These are phyloP conservation scores for Wallacemonas sp. DNA, from an alignment of 208 protist genomes.

Conservation along the genomic window DNA sequence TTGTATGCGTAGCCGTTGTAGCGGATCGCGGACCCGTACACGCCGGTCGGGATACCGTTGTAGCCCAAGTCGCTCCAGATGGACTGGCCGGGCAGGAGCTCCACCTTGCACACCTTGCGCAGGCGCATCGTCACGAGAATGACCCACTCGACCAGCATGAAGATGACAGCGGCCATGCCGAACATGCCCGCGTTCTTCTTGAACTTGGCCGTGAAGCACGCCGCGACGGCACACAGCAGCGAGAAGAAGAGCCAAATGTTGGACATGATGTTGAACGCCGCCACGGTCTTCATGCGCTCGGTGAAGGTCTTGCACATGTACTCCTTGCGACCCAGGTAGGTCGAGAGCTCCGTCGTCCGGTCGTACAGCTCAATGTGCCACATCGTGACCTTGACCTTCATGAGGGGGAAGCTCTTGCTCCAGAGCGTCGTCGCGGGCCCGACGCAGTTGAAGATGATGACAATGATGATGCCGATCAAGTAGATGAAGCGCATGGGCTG, in stretches of 20 bases:
- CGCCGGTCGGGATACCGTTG: constrained; percentile 50
- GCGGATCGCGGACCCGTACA: constrained; percentile 33
- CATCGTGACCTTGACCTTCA: constrained; percentile 41
- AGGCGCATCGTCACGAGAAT: constrained; percentile 28
- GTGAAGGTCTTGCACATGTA: constrained; percentile 51
- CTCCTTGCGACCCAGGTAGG: constrained; percentile 37
- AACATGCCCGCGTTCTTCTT: constrained; percentile 17
- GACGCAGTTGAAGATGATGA: constrained; percentile 50
- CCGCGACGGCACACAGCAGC: constrained; percentile 29
- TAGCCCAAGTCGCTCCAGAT: constrained; percentile 40
- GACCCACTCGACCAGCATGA: constrained; percentile 38
- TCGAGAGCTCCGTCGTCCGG: constrained; percentile 25
- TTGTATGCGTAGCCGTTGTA: constrained; percentile 35
- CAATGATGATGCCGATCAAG: constrained; percentile 26
- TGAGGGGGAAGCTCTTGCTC: constrained; percentile 27
- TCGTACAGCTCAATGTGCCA: constrained; percentile 55
- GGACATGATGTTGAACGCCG: constrained; percentile 45
- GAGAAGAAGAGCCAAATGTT: constrained; percentile 48
- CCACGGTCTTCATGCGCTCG: constrained; percentile 47
- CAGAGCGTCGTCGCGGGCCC: constrained; percentile 37
- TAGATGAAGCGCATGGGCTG: constrained; percentile 39
- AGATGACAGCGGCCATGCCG: constrained; percentile 31
- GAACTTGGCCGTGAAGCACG: constrained; percentile 30
- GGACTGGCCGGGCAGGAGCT: constrained; percentile 24
- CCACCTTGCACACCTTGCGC: constrained; percentile 31